phyloP scores from a whole-genome alignment of 768 basidiomycete genomes.

The Russula emetica region DNA sequence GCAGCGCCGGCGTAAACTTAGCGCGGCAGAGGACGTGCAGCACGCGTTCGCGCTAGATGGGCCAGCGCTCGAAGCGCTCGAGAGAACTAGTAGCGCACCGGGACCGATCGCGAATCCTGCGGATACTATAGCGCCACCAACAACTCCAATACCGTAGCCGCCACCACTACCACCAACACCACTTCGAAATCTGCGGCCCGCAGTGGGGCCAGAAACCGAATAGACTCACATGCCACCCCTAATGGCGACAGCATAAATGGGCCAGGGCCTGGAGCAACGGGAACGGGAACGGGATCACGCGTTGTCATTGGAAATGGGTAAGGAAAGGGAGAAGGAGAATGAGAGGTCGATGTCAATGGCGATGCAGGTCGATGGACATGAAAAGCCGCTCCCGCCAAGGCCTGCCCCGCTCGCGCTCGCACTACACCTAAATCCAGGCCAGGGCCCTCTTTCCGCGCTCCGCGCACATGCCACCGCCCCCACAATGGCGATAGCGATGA shows the following conservation, averaged over 20 bases:
- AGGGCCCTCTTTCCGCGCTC: neutral
- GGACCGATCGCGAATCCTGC: neutral
- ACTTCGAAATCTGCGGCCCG: neutral
- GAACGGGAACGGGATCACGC: too few relatives aligned
- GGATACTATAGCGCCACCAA: neutral
- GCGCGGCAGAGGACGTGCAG: conserved; percentile 26
- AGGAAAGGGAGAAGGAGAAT: conserved; percentile 15
- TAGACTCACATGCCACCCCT: neutral
- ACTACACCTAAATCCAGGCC: neutral
- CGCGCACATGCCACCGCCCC: neutral
- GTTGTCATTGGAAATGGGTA: neutral
- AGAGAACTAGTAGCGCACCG: conserved; percentile 1
- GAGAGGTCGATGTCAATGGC: neutral
- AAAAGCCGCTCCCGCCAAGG: conserved; percentile 22
- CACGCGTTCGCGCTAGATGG: conserved; percentile 25
- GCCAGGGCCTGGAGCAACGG: too few relatives aligned
- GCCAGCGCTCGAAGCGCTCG: conserved; percentile 26
- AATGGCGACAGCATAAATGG: neutral
- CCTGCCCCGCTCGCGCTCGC: conserved; percentile 9
- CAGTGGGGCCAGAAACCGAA: neutral
- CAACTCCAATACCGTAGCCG: neutral
- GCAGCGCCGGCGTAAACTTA: conserved; percentile 22
- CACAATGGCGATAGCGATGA: neutral
- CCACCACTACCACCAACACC: neutral
- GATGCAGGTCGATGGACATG: conserved; percentile 18